Evolutionary conservation across 306 rosid species (phyloP), one percentile per base, ranked within the genome.

Genomic region (Carpinus fangiana): DNA sequence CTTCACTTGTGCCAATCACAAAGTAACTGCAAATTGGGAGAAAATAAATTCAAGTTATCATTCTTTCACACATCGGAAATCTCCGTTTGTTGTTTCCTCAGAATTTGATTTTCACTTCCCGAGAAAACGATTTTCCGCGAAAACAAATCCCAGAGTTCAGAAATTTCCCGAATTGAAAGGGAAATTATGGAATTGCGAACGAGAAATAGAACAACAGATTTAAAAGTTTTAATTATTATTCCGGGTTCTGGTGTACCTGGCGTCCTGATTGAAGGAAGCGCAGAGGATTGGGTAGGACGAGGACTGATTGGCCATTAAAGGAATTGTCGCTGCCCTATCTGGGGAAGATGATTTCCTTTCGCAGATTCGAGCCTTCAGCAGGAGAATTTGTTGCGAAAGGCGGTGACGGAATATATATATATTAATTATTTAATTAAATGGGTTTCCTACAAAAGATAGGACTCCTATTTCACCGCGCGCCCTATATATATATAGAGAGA

Each of bases 261-360:
- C 48, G 78, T 94, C 98, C 81, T 94, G 98, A 77, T 94, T 94
- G 87, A 94, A 94, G 76, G 98, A 94, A 74, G 97, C 95, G 84
- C 93, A 94, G 0, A 89, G 91, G 61, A 94, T 74, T 23, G 95
- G 92, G 48, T 74, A 76, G 36, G 91, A 23, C 7, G 96, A 88
- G 45, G 93, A 87, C 6, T 82, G 87, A 69, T 80, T 79, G 7
- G 93, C 94, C 97, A 92, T 92, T 57, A 53, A 46, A 16, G 48
- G 46, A 59, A 43, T 21, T 74, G 54, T 67, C 3, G 72, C 14
- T 14, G 4, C 13, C 28, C 28, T 41, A 12, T 67, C 2, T 28
- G 13, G 1, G n/a, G 41, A 26, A 61, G 68, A 61, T 13, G 68
- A 28, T 48, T 48, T 12, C 52, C 12, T 48, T 48, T 11, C 52